Percentiles rank a stretch among this genome's conserved stretches.
Conservation (phyloP, 1,139 yeast genomes). For the Scheffersomyces insectosa region DNA sequence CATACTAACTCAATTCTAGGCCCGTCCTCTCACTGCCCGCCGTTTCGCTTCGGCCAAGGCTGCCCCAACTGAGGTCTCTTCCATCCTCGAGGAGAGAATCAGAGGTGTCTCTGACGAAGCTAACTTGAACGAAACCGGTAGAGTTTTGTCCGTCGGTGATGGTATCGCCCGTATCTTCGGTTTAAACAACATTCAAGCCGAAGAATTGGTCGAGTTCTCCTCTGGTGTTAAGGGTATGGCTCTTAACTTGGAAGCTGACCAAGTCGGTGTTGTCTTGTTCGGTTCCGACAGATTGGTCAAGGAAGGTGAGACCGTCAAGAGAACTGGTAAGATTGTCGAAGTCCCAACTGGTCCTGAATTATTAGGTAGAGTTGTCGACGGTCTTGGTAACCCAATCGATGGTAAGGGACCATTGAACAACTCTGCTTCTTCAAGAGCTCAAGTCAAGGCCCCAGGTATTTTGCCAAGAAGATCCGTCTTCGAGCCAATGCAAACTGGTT, state of each 20-base stretch:
- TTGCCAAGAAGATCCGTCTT: slow-evolving; percentile 97
- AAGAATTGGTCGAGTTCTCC: slow-evolving; percentile 98
- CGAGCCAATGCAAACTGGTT: slow-evolving; percentile 99
- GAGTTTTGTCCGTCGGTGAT: slow-evolving; percentile 99
- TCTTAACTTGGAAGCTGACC: slow-evolving; percentile 99
- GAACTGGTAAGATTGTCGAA: slow-evolving; percentile 99
- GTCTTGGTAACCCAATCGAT: slow-evolving; percentile 98
- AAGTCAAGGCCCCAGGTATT: slow-evolving; percentile 99
- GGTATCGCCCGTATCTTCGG: slow-evolving; percentile 99
- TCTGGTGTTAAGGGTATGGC: slow-evolving; percentile 99
- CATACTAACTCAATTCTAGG: slow-evolving; percentile 43
- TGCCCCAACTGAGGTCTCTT: slow-evolving; percentile 98
- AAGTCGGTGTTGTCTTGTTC: slow-evolving; percentile 99
- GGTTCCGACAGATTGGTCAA: slow-evolving; percentile 98
- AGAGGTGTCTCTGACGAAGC: slow-evolving; percentile 99
- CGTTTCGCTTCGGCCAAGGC: slow-evolving; percentile 97
- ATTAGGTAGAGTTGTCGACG: slow-evolving; percentile 99
- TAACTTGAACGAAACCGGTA: slow-evolving; percentile 98
- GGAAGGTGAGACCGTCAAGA: slow-evolving; percentile 99
- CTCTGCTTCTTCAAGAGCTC: slow-evolving; percentile 87
- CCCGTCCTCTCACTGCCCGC: slow-evolving; percentile 69
- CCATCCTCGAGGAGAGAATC: slow-evolving; percentile 98
- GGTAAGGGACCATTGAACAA: slow-evolving; percentile 99
- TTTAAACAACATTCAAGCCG: slow-evolving; percentile 99
- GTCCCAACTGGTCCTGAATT: slow-evolving; percentile 98